These are phyloP conservation scores for Solanum corneliomulleri DNA, from an alignment of 257 asterid genomes.

Conservation along the genomic window DNA sequence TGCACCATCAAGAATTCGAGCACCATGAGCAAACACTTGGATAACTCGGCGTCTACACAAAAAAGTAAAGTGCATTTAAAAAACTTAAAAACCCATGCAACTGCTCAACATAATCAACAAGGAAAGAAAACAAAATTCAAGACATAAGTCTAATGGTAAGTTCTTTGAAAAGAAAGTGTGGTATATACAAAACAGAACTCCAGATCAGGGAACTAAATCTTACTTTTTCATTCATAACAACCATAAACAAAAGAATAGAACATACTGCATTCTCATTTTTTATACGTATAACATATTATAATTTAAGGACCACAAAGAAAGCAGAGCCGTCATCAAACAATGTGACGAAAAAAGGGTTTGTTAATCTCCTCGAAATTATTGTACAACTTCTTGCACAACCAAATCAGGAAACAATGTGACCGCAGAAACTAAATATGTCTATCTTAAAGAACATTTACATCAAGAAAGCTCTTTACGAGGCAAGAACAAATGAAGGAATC, in stretches of 20 bases:
- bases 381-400: background rate
- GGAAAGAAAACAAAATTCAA: background rate
- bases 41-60: slow-evolving; percentile 80
- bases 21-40: slow-evolving; percentile 89
- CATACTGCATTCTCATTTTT: background rate
- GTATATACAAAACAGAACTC: background rate
- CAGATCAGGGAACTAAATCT: background rate
- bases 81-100: background rate
- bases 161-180: background rate
- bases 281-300: background rate
- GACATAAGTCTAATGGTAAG: background rate
- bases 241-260: background rate
- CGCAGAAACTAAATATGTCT: background rate
- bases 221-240: background rate
- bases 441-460: background rate
- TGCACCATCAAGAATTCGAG: slow-evolving; percentile 93
- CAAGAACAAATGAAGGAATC: background rate
- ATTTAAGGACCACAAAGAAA: background rate
- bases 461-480: background rate
- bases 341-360: background rate
- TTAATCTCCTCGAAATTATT: background rate
- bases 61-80: slow-evolving; percentile 1
- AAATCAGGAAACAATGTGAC: background rate
- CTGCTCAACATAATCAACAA: background rate
- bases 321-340: background rate